Conservation (phyloP, 2,329 filamentous ascomycete species). For the Fonsecaea nubica region DNA sequence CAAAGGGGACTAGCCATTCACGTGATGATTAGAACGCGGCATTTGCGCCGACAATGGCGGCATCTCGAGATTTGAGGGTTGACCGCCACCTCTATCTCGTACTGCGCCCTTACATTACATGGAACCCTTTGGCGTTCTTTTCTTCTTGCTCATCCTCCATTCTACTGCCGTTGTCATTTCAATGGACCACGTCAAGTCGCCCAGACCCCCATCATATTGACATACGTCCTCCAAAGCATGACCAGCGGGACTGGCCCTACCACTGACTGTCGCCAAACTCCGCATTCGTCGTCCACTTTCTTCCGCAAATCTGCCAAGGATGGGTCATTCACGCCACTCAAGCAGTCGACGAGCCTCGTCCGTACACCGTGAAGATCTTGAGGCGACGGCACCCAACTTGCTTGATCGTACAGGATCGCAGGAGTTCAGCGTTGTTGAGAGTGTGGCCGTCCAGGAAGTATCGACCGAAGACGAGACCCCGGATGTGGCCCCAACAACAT, state of each 20-base stretch:
- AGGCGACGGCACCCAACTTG: constrained; percentile 27
- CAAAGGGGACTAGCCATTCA: neutral
- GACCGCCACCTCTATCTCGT: neutral
- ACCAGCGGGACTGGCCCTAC: neutral
- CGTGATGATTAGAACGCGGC: neutral
- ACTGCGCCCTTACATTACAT: no score
- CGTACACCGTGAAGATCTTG: constrained; percentile 20
- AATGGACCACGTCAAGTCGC: neutral
- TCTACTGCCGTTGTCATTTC: neutral
- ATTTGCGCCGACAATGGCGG: neutral
- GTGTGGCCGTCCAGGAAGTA: constrained; percentile 34
- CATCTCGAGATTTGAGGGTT: neutral
- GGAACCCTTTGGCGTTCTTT: neutral
- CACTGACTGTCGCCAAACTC: neutral
- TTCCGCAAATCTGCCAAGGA: neutral
- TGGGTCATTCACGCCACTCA: neutral
- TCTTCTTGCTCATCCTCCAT: neutral
- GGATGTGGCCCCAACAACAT: constrained; percentile 10
- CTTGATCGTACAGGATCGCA: constrained; percentile 35
- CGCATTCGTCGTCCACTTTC: neutral
- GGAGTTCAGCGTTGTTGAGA: constrained; percentile 33
- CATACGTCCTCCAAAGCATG: neutral
- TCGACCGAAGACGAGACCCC: constrained; percentile 11
- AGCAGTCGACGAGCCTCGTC: constrained; percentile 10
- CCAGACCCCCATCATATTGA: neutral